These are phyloP conservation scores for Fusarium sterilihyphosum DNA, from an alignment of 2,329 filamentous ascomycete species.

Conservation along the genomic window DNA sequence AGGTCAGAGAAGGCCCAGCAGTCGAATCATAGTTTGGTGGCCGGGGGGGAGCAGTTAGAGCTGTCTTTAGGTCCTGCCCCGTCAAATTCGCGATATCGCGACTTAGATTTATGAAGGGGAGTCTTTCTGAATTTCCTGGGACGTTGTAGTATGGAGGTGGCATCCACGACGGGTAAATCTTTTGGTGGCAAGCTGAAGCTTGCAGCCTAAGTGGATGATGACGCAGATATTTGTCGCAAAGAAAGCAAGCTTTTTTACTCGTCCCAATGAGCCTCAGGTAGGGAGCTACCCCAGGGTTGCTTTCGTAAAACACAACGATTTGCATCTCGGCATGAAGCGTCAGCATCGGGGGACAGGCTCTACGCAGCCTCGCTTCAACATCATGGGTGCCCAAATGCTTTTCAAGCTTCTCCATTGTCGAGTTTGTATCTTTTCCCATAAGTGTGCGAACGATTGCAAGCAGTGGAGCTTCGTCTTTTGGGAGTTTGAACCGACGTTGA, in stretches of 20 bases:
- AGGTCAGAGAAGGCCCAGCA: background rate
- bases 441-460: background rate
- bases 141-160: conserved; percentile 14
- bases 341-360: conserved; percentile 32
- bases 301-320: conserved; percentile 45
- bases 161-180: conserved; percentile 48
- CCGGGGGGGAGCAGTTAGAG: background rate
- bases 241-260: conserved; percentile 48
- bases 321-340: conserved; percentile 49
- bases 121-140: no score
- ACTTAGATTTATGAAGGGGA: background rate
- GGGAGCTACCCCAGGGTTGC: conserved; percentile 33
- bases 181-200: conserved; percentile 47
- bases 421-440: background rate
- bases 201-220: conserved; percentile 38
- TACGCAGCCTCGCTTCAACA: conserved; percentile 22
- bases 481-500: background rate
- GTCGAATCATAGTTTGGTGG: background rate
- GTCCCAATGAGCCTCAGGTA: conserved; percentile 43
- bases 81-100: background rate
- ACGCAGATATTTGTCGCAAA: conserved; percentile 43
- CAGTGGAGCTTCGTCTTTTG: background rate
- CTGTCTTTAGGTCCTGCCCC: background rate
- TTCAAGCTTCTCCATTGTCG: conserved; percentile 20
- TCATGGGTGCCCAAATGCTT: background rate